These are phyloP conservation scores for Diaporthe eres DNA, from an alignment of 2,329 filamentous ascomycete species.

Conservation along the genomic window DNA sequence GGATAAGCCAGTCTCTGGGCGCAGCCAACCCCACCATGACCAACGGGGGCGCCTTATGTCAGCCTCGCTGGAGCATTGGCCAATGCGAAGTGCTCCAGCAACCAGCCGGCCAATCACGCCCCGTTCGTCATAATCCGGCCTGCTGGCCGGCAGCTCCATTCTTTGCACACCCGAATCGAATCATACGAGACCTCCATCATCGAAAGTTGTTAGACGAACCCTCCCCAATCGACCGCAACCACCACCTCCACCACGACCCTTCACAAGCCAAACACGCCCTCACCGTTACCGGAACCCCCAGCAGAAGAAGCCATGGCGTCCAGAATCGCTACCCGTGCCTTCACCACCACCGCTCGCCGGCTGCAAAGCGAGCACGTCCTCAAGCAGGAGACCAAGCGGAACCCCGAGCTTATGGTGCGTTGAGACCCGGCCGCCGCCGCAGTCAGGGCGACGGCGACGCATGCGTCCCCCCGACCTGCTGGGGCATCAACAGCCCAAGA, in stretches of 20 bases:
- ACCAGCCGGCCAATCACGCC: conserved; percentile 34
- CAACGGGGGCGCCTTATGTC: conserved; percentile 2
- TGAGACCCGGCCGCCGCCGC: conserved; percentile 43
- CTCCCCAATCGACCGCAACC: conserved; percentile 35
- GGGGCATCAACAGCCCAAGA: not conserved
- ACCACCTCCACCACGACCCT: conserved; percentile 37
- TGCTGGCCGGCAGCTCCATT: conserved; percentile 28
- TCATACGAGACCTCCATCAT: conserved; percentile 39
- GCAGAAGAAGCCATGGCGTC: conserved; percentile 66
- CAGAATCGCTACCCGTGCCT: conserved; percentile 68
- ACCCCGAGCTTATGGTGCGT: conserved; percentile 64
- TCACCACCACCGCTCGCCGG: conserved; percentile 68
- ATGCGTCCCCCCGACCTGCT: not conserved
- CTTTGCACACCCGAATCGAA: conserved; percentile 26
- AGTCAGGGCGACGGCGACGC: not conserved
- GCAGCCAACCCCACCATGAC: not conserved
- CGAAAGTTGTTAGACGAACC: conserved; percentile 29
- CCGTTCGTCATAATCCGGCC: conserved; percentile 36
- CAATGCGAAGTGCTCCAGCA: conserved; percentile 17
- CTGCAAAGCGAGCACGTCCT: conserved; percentile 63
- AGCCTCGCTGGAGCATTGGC: conserved; percentile 35
- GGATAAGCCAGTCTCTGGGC: not conserved
- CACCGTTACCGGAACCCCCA: conserved; percentile 40
- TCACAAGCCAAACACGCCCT: not conserved
- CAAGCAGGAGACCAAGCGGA: conserved; percentile 71